Percentiles rank a stretch among this genome's conserved stretches.
phyloP scores from a whole-genome alignment of 1,284 basidiomycete species.

The Veloboletus limbatus region DNA sequence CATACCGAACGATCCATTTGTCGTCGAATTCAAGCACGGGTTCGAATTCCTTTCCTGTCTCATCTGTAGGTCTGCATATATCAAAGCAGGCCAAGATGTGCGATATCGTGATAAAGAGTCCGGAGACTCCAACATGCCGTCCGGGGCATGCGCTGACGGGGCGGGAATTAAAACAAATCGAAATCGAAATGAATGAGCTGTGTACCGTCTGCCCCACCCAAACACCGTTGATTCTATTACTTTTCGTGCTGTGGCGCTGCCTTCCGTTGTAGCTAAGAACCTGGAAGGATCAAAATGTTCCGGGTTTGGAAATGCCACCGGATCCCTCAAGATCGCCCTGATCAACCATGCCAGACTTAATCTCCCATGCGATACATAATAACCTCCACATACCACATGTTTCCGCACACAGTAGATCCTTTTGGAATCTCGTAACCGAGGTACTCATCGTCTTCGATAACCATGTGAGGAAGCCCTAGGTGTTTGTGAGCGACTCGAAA shows the following conservation, averaged over 20 bases:
- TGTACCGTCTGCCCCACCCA: slow-evolving; percentile 3
- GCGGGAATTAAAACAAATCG: neutral
- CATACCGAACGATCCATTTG: neutral
- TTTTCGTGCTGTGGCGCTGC: neutral
- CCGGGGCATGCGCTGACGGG: neutral
- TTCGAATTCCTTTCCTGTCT: neutral
- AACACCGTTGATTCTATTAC: neutral
- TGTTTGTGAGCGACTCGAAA: neutral
- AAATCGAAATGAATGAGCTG: no score
- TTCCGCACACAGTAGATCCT: neutral
- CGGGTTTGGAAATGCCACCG: slow-evolving; percentile 11
- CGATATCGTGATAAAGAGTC: neutral
- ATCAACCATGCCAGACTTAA: no score
- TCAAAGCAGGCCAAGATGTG: slow-evolving; percentile 4
- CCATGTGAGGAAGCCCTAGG: slow-evolving; percentile 16
- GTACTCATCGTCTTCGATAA: slow-evolving; percentile 16
- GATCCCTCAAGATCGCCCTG: slow-evolving; percentile 18
- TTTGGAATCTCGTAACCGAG: slow-evolving; percentile 9
- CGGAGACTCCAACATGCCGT: neutral
- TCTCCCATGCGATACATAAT: no score
- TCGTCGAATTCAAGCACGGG: neutral
- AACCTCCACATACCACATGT: slow-evolving; percentile 5
- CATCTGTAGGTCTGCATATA: neutral
- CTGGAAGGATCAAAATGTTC: slow-evolving; percentile 10
- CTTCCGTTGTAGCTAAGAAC: slow-evolving; percentile 1